Evolutionary conservation across 1,284 basidiomycete genomes (phyloP).

Genomic region (Hemileia vastatrix): DNA sequence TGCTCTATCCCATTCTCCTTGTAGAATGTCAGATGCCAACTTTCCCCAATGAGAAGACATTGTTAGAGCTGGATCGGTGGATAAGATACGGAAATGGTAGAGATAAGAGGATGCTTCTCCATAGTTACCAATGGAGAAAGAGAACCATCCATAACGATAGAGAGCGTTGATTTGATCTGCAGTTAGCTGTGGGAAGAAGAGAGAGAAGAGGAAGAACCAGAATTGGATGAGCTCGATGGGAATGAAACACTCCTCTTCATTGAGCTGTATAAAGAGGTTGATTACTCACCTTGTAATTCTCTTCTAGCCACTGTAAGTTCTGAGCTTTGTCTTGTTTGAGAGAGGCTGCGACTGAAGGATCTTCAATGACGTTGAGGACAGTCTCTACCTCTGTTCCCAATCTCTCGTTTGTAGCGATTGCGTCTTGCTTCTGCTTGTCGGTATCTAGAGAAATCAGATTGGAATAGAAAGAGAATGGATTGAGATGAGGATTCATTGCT

Average conservation of each 20-base stretch:
- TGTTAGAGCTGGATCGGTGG: slow-evolving; percentile 79
- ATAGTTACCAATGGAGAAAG: slow-evolving; percentile 94
- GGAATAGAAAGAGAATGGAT: neutral
- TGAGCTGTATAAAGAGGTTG: neutral
- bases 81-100: slow-evolving; percentile 95
- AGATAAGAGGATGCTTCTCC: slow-evolving; percentile 90
- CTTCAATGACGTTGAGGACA: slow-evolving; percentile 92
- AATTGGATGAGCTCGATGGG: slow-evolving; percentile 21
- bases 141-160: slow-evolving; percentile 96
- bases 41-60: slow-evolving; percentile 97
- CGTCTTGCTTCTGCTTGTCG: slow-evolving; percentile 53
- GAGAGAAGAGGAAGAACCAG: neutral
- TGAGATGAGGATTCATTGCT: too few relatives aligned
- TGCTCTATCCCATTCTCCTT: slow-evolving; percentile 86
- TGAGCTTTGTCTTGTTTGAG: slow-evolving; percentile 91
- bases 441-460: slow-evolving; percentile 32
- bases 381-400: slow-evolving; percentile 81
- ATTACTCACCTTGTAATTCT: slow-evolving; percentile 72
- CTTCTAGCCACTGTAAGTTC: slow-evolving; percentile 85
- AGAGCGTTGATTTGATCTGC: slow-evolving; percentile 88
- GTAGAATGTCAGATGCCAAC: slow-evolving; percentile 87
- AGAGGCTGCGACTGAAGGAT: slow-evolving; percentile 72
- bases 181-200: slow-evolving; percentile 56
- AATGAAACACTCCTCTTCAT: slow-evolving; percentile 14
- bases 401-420: slow-evolving; percentile 69